A percentile compares a stretch with the other conserved stretches of the same genome.
Evolutionary conservation across 257 asterid species (phyloP).

Genomic region (Fraxinus quadrangulata): DNA sequence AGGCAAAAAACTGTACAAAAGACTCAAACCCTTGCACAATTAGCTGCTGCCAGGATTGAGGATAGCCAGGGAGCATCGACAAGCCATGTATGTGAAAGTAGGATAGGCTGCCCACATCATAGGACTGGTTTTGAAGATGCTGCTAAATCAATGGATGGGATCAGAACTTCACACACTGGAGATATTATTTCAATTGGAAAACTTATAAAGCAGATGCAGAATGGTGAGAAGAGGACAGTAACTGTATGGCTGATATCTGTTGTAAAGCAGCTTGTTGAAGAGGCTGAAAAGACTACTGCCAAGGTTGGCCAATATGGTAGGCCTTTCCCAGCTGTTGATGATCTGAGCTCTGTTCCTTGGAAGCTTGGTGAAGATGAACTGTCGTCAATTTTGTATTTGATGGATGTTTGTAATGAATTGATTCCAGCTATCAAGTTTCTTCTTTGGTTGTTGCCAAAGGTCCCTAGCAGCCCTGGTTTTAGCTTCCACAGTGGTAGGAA

Average conservation of each 20-base stretch:
- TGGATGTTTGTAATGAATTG: constrained; percentile 82
- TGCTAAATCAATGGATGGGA: constrained; percentile 55
- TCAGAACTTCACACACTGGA: constrained; percentile 41
- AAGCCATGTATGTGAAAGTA: constrained; percentile 89
- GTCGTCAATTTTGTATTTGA: constrained; percentile 71
- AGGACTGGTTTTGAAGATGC: constrained; percentile 59
- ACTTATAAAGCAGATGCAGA: constrained; percentile 70
- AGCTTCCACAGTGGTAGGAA: constrained; percentile 64
- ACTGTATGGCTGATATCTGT: constrained; percentile 70
- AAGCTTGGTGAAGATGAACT: constrained; percentile 91
- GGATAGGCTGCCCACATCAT: constrained; percentile 80
- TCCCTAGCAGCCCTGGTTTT: constrained; percentile 59
- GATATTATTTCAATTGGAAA: constrained; percentile 74
- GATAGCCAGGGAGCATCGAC: constrained; percentile 98
- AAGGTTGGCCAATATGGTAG: constrained; percentile 73
- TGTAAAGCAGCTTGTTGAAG: constrained; percentile 78
- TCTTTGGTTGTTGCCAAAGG: constrained; percentile 86
- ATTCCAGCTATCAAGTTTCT: constrained; percentile 78
- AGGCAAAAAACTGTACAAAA: constrained; percentile 90
- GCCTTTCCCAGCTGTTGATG: constrained; percentile 62
- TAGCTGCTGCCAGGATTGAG: constrained; percentile 95
- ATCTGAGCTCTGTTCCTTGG: constrained; percentile 64
- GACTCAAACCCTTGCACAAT: constrained; percentile 93
- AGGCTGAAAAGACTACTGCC: constrained; percentile 63
- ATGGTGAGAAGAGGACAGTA: constrained; percentile 67